phyloP scores from a whole-genome alignment of 2,329 filamentous ascomycete genomes.

The Claviceps africana region DNA sequence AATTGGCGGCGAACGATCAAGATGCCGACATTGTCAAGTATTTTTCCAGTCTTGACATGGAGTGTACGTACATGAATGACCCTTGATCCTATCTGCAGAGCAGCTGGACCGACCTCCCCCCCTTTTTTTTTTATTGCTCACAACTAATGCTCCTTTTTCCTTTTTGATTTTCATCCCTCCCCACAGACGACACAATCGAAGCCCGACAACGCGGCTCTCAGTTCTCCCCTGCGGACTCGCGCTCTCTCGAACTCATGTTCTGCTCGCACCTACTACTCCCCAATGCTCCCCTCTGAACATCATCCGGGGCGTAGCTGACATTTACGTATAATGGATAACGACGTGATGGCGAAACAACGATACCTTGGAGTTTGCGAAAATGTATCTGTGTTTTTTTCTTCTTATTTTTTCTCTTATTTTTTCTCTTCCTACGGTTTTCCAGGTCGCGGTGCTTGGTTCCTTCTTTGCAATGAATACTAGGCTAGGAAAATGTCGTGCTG shows the following conservation, averaged over 20 bases:
- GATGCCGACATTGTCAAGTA: constrained; percentile 34
- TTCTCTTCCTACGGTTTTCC: not conserved
- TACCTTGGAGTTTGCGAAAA: constrained; percentile 10
- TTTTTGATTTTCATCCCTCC: not conserved
- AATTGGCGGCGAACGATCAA: constrained; percentile 32
- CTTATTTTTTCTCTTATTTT: not conserved
- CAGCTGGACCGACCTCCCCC: not conserved
- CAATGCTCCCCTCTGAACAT: constrained; percentile 10
- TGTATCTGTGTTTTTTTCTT: not conserved
- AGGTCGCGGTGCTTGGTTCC: not conserved
- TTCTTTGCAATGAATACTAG: not conserved
- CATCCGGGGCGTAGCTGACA: not conserved
- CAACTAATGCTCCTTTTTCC: too few relatives aligned
- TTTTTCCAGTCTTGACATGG: constrained; percentile 41
- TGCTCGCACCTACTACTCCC: constrained; percentile 34
- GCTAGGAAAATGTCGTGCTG: too few relatives aligned
- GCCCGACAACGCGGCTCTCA: constrained; percentile 36
- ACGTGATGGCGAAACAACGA: constrained; percentile 12
- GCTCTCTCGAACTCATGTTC: constrained; percentile 36
- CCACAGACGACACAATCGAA: constrained; percentile 20
- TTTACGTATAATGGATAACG: constrained; percentile 16
- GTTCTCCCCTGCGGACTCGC: constrained; percentile 35
- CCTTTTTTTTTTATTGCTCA: not conserved
- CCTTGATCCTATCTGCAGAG: not conserved
- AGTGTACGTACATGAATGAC: constrained; percentile 32